Evolutionary conservation across 1,139 yeast genomes (phyloP), one percentile per base, ranked within the genome.

Genomic region (Blastobotrys apis): DNA sequence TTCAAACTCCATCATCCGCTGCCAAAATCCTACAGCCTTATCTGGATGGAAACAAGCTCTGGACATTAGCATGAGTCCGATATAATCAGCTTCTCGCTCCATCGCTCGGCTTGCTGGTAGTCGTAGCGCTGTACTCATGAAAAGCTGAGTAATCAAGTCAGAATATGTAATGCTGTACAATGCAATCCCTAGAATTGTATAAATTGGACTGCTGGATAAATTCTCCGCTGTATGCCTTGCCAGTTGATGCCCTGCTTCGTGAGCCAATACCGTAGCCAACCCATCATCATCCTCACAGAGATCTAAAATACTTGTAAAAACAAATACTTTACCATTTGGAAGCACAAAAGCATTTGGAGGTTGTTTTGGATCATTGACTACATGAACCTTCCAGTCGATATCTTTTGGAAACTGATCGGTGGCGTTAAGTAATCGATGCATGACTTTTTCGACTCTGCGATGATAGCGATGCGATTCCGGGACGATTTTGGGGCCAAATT

Each of bases 271-370:
- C 0, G 97, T 88, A 12, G 98, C 98, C 35, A 94, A 67, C 1
- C 97, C 97, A 59, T 87, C 94, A 44, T 87, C 94, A 59, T 86
- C 80, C 32, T 70, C 67, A 60, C 95, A 84, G 29, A 92, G 78
- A 1, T 87, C 84, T 43, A 92, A 64, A 42, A 94, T 86, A 16
- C 86, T 79, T 40, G 83, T 74, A 58, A 86, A 86, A 16, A 92
- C 87, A 65, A 92, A 92, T 36, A 94, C 95, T 64, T 90, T 90
- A 10, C 98, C 98, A 48, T 94, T 92, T 19, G 97, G 97, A 42
- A 92, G 71, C 22, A 92, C 95, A 65, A 94, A 92, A 1, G 98
- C 98, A 65, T 92, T 92, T 1, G 98, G 97, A 3, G 96, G 85
- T 15, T 72, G 68, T 9, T 62, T 66, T 5, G 82, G 80, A 55